Evolutionary conservation across 148 eudicot species (phyloP).

Genomic region (Chenopodium formosanum): DNA sequence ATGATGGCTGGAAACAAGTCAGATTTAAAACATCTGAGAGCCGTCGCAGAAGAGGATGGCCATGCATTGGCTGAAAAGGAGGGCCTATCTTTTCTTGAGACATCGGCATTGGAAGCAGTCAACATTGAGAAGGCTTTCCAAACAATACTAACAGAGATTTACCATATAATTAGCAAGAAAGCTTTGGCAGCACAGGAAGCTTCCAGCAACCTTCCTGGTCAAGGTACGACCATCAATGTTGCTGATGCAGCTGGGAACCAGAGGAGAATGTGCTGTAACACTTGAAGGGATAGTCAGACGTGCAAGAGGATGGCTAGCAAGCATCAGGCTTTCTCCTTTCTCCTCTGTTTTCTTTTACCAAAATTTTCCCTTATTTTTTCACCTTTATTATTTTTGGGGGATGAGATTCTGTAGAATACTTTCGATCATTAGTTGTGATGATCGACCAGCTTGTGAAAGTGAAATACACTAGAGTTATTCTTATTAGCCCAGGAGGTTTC

Average conservation of each 20-base stretch:
- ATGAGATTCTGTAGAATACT: conserved; percentile 34
- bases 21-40: conserved; percentile 59
- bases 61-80: conserved; percentile 62
- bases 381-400: conserved; percentile 23
- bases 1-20: conserved; percentile 70
- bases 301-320: conserved; percentile 25
- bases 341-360: conserved; percentile 15
- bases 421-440: conserved; percentile 25
- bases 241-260: conserved; percentile 45
- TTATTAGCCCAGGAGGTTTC: conserved; percentile 28
- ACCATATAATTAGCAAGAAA: conserved; percentile 61
- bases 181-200: conserved; percentile 63
- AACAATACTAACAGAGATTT: conserved; percentile 53
- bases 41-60: conserved; percentile 51
- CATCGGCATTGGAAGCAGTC: conserved; percentile 57
- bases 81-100: conserved; percentile 61
- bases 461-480: conserved; percentile 31
- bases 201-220: conserved; percentile 50
- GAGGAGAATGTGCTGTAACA: conserved; percentile 59
- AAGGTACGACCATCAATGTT: conserved; percentile 68
- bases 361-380: conserved; percentile 19
- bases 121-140: conserved; percentile 64
- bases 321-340: conserved; percentile 25
- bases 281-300: conserved; percentile 28
- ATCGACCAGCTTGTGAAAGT: conserved; percentile 29